Conservation (phyloP, 1,284 basidiomycete genomes). For the Cerioporus squamosus region DNA sequence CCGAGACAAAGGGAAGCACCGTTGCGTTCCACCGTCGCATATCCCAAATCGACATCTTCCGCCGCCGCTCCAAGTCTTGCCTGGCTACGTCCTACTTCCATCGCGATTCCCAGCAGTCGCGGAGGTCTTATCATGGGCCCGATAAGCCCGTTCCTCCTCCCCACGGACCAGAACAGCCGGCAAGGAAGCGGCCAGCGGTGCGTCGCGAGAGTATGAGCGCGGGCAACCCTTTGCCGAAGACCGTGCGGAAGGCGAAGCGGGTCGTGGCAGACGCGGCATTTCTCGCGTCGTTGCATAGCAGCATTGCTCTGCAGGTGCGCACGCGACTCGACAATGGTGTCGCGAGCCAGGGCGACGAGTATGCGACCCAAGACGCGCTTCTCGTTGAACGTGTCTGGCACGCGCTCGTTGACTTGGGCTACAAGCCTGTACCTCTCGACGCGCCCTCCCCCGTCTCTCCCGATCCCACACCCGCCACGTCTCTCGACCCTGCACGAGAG, state of each 20-base stretch:
- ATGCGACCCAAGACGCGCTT: conserved; percentile 33
- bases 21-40: conserved; percentile 9
- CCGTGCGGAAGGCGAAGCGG: conserved; percentile 39
- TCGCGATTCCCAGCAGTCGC: too few species aligned
- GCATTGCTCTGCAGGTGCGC: conserved; percentile 34
- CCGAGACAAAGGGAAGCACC: conserved; percentile 2
- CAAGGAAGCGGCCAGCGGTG: conserved; percentile 9
- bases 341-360: conserved; percentile 13
- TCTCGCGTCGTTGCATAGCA: conserved; percentile 45
- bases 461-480: background rate
- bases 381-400: conserved; percentile 38
- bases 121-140: background rate
- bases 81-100: too few species aligned
- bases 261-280: conserved; percentile 44
- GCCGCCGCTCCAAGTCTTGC: conserved; percentile 28
- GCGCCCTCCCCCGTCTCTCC: background rate
- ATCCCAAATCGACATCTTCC: conserved; percentile 27
- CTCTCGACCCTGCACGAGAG: conserved; percentile 8
- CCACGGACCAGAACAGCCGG: background rate
- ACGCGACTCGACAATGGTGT: conserved; percentile 3
- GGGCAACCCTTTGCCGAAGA: conserved; percentile 32
- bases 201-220: conserved; percentile 28
- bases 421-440: conserved; percentile 29
- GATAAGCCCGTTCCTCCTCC: conserved; percentile 1
- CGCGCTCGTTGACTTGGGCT: conserved; percentile 37